Base-by-base conservation (phyloP, 768 basidiomycete genomes). In the Cystobasidium tubakii region DNA sequence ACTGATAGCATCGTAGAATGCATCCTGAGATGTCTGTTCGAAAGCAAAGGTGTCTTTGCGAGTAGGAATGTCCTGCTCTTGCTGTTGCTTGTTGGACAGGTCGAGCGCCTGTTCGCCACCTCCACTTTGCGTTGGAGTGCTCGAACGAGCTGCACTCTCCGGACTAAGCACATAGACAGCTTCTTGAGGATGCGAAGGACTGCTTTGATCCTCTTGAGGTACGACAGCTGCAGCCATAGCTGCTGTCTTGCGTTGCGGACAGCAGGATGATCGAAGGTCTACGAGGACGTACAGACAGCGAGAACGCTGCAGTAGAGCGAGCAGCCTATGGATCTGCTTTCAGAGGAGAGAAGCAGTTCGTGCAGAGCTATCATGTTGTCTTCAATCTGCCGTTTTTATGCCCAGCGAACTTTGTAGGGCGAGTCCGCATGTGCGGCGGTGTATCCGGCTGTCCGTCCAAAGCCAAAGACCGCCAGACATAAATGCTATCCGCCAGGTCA, bases 1-100 rank as follows among this genome's bases (percentile, higher is more conserved):
- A 17, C 67, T 67, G 60, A 75, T 72, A 21, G 50, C 54, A 36
- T 36, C 27, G 36, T 71, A 71, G 29, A 71, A 55, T 23, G 10
- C 34, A 36, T 71, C 69, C 21, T 71, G 69, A 27, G 69, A 4
- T 2, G 21, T 34, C 29, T 46, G 54, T 19, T 71, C 69, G 36
- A 60, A 71, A 44, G 29, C 34, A 23, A 55, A 53, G 4, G 69
- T 71, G 33, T 57, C 57, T 60, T 60, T 25, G 33, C 57, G 57
- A 17, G 12, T 60, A 31, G 6, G 27, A 23, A 2, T 29, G 23
- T 6, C 6, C 21, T 31, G 57, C 6, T 23, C 27, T 25, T 60
- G 57, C 27, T 29, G 57, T 25, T 27, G 57, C 57, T 29, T 54
- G 25, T 27, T 60, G 57, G 33, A 50, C 46, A 50, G 46, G 46